Conservation (phyloP, 2,329 filamentous ascomycete species). For the Sarocladium brachiariae region DNA sequence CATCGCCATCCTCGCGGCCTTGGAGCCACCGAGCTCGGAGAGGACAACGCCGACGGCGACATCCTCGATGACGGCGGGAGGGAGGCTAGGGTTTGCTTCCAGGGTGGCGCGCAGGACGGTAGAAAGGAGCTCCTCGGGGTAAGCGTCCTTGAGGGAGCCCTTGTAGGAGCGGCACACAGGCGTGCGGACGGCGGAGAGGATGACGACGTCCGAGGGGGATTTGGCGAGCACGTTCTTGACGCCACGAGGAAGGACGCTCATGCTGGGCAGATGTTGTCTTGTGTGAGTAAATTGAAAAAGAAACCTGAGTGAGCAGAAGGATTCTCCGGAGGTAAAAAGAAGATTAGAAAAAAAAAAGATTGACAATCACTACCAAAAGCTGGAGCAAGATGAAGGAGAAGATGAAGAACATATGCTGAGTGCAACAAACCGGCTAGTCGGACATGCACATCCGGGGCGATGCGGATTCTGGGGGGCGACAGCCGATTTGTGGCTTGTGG, state of each 20-base stretch:
- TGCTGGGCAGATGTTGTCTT: constrained; percentile 1
- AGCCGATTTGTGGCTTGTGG: no score
- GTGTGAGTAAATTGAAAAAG: not conserved
- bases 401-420: not conserved
- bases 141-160: constrained; percentile 77
- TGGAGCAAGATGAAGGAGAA: not conserved
- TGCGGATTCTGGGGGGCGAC: constrained; percentile 1
- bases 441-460: constrained; percentile 4
- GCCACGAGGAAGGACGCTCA: constrained; percentile 12
- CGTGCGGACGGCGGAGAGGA: constrained; percentile 85
- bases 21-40: constrained; percentile 82
- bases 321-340: not conserved
- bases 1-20: constrained; percentile 86
- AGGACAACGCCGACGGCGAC: constrained; percentile 84
- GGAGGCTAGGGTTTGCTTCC: constrained; percentile 64
- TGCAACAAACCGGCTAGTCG: not conserved
- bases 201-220: constrained; percentile 73
- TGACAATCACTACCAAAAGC: no score
- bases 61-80: constrained; percentile 65
- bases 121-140: constrained; percentile 82
- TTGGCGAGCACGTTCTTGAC: constrained; percentile 61
- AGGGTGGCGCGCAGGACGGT: constrained; percentile 41
- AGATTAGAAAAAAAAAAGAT: not conserved
- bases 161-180: constrained; percentile 79
- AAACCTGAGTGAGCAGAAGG: not conserved